Base-by-base conservation (phyloP, 2,329 filamentous ascomycete genomes). In the Hymenoscyphus albidus region DNA sequence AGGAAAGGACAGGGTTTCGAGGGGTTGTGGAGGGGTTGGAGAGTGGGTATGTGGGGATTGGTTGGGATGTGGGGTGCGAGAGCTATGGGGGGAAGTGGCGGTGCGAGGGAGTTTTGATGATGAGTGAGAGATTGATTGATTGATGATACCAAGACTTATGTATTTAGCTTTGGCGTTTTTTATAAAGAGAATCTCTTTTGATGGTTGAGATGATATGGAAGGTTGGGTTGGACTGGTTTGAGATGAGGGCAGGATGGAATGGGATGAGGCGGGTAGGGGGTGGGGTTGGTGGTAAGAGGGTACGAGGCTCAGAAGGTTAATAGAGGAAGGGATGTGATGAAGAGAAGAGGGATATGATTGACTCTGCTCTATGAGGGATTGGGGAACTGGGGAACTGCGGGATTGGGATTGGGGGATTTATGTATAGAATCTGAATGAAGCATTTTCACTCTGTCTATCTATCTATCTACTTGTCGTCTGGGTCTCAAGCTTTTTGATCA, bases 11-110 rank as follows among this genome's bases (percentile, higher is more conserved):
- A 85, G 69, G 83, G 83, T 16, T 73, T 85, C 39, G 78, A 83
- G 65, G 83, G 83, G 6, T 72, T 86, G 7, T 86, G 84, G 75
- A 78, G 83, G 64, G 83, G 83, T 62, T 86, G 83, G 83, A 78
- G 82, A 68, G 79, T 86, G 35, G 83, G 83, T 6, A 80, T 85
- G 65, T 84, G 83, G 82, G 82, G 83, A 16, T 77, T 85, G 56
- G 78, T 82, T 18, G 83, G 83, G 6, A 79, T 85, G 64, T 84
- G 83, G 82, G 80, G 82, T 40, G 69, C 70, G 16, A 69, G 67
- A 63, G 70, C 73, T 51, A 70, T 76, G 63, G 71, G 71, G 40
- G 73, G 68, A 61, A 61, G 61, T 4, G 70, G 66, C 51, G 72
- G 68, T 59, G 72, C 68, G 39, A 73, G 74, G 16, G 74, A 75